Conservation (phyloP, 139 green algal species). For the Penium margaritaceum region DNA sequence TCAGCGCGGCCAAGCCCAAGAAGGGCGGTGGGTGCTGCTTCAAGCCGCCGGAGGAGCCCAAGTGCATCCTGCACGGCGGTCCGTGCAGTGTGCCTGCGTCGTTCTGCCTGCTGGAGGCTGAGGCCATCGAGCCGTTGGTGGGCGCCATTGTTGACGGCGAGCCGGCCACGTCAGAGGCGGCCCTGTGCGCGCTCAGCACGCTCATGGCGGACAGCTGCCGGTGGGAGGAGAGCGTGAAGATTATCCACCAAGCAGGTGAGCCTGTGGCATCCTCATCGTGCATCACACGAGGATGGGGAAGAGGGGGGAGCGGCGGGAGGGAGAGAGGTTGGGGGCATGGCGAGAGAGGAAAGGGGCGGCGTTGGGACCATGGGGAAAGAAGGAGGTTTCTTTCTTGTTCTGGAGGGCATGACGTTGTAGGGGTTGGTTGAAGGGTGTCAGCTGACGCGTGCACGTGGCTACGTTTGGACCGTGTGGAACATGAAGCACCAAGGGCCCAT, state of each 20-base stretch:
- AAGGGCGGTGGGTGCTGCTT: slow-evolving; percentile 22
- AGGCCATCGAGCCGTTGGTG: slow-evolving; percentile 24
- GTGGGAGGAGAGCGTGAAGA: slow-evolving; percentile 21
- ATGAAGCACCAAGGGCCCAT: too few relatives aligned
- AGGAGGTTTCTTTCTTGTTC: background rate
- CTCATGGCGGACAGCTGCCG: slow-evolving; percentile 11
- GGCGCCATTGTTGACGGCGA: slow-evolving; percentile 14
- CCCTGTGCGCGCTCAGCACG: slow-evolving; percentile 17
- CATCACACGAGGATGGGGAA: too few relatives aligned
- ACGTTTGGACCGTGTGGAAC: too few relatives aligned
- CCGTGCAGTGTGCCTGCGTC: slow-evolving; percentile 4
- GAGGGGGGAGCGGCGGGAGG: too few relatives aligned
- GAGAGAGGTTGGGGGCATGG: background rate
- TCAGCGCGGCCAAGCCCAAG: background rate
- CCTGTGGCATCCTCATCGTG: too few relatives aligned
- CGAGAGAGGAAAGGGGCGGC: background rate
- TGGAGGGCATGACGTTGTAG: background rate
- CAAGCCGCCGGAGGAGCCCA: slow-evolving; percentile 10
- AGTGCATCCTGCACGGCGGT: slow-evolving; percentile 21
- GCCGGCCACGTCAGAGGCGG: slow-evolving; percentile 20
- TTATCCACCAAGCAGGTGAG: slow-evolving; percentile 14
- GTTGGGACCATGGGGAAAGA: background rate
- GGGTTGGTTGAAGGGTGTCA: too few relatives aligned
- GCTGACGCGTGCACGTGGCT: too few relatives aligned
- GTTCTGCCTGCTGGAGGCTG: slow-evolving; percentile 32